Percentiles rank a stretch among this genome's conserved stretches.
Conservation (phyloP, 768 basidiomycete species). For the Amanita pseudoporphyria region DNA sequence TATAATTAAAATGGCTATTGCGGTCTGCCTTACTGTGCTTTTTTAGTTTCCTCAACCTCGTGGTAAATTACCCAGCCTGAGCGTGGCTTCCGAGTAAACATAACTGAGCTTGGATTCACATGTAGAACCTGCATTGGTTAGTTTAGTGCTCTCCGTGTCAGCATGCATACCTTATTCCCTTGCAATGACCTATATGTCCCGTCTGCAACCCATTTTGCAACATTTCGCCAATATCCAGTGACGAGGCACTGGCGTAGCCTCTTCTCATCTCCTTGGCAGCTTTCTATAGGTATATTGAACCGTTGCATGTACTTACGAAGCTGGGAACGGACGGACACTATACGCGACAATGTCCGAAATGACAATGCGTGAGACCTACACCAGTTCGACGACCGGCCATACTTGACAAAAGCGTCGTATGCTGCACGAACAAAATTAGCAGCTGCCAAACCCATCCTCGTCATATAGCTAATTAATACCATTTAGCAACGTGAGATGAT, state of each 20-base stretch:
- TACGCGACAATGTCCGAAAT: slow-evolving; percentile 89
- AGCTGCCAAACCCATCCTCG: background rate
- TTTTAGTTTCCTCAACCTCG: slow-evolving; percentile 95
- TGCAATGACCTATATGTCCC: slow-evolving; percentile 88
- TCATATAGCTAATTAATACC: slow-evolving; percentile 32
- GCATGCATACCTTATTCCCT: slow-evolving; percentile 53
- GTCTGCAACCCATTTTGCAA: slow-evolving; percentile 84
- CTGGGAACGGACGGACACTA: slow-evolving; percentile 90
- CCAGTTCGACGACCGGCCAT: slow-evolving; percentile 83
- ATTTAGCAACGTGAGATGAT: slow-evolving; percentile 90
- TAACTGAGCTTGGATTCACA: slow-evolving; percentile 88
- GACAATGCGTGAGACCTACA: slow-evolving; percentile 89
- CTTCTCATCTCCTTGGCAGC: slow-evolving; percentile 84
- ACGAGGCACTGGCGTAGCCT: slow-evolving; percentile 83
- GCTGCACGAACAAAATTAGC: slow-evolving; percentile 34
- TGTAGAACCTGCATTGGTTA: slow-evolving; percentile 52
- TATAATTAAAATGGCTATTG: background rate
- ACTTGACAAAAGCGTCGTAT: slow-evolving; percentile 86
- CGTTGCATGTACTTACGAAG: slow-evolving; percentile 92
- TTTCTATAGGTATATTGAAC: slow-evolving; percentile 72
- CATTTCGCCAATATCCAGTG: slow-evolving; percentile 90
- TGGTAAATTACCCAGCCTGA: slow-evolving; percentile 94
- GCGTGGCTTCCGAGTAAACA: slow-evolving; percentile 87
- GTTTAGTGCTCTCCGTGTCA: slow-evolving; percentile 23
- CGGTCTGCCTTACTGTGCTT: slow-evolving; percentile 58